Evolutionary conservation across 2,329 filamentous ascomycete genomes (phyloP), one percentile per base, ranked within the genome.

Genomic region (Paraphoma chrysanthemicola): DNA sequence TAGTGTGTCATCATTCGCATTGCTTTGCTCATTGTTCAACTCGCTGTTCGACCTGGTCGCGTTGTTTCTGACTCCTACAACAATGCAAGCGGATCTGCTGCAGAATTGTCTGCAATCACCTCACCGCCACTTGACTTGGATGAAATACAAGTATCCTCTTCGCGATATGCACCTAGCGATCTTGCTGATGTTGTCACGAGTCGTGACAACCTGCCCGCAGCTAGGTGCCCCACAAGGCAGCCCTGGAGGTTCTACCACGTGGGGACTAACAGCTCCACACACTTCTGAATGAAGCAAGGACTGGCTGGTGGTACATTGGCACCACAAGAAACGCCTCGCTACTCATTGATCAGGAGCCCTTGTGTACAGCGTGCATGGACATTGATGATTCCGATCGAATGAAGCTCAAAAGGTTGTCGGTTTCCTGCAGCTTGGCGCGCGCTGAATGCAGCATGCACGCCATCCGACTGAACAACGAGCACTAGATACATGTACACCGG

Each of bases 141-240:
- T 9, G n/a, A 9, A 9, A 11, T 42, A 4, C 39, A 14, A 42
- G 39, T 36, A 36, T 36, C 33, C 2, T 6, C 14, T 36, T 36
- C 33, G 33, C 33, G 33, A 28, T 44, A 44, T 51, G 49, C 46
- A 41, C 47, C 29, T 53, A 48, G 44, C 44, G 48, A 42, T 16
- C 48, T 58, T 33, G 38, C 17, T 17, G 29, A 30, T 38, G 39
- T 43, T 10, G 30, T 31, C 11, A 30, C 55, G 58, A 56, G 44
- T 59, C 49, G 49, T 49, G 5, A 51, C n/a, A 46, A 16, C 8
- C 42, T 30, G 18, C 49, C 8, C 41, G 36, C 42, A 44, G 29
- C 10, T 6, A 38, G 10, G n/a, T 38, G 33, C n/a, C 41, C 29
- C 44, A 42, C 48, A 50, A 12, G 17, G 18, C 43, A 23, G 23